Evolutionary conservation across 768 basidiomycete genomes (phyloP).

Genomic region (Collybiopsis confluens): DNA sequence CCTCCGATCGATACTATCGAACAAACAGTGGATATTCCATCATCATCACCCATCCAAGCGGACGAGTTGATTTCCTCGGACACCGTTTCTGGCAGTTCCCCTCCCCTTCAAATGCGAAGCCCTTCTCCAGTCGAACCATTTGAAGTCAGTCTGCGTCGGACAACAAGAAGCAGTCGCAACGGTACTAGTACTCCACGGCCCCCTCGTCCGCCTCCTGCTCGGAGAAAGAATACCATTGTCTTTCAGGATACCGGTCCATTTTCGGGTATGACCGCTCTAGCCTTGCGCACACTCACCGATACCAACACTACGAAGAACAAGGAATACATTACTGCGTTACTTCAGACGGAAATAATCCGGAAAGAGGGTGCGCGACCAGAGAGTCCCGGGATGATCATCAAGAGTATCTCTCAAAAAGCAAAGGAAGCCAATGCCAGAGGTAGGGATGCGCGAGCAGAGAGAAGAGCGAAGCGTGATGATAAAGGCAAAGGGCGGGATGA

Average conservation of each 20-base stretch:
- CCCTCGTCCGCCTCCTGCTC: conserved; percentile 1
- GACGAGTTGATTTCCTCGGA: not conserved
- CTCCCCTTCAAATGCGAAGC: not conserved
- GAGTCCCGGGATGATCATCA: conserved; percentile 73
- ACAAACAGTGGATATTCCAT: not conserved
- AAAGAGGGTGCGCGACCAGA: conserved; percentile 70
- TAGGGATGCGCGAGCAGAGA: conserved; percentile 55
- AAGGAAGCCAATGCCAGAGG: conserved; percentile 55
- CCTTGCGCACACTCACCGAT: conserved; percentile 65
- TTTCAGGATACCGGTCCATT: conserved; percentile 40
- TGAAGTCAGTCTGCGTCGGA: conserved; percentile 6
- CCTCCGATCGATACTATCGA: not conserved
- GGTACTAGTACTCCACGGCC: not conserved
- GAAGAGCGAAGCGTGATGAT: conserved; percentile 45
- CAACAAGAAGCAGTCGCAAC: conserved; percentile 2
- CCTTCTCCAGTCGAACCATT: not conserved
- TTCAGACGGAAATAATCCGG: conserved; percentile 69
- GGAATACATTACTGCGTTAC: conserved; percentile 49
- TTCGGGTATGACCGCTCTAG: conserved; percentile 63
- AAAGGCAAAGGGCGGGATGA: conserved; percentile 27
- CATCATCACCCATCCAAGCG: not conserved
- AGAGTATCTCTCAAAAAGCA: conserved; percentile 62
- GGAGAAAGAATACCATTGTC: not conserved
- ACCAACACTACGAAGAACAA: conserved; percentile 75
- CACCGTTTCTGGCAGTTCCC: not conserved